phyloP scores from a whole-genome alignment of 345 rosid genomes.

The Luvunga scandens region DNA sequence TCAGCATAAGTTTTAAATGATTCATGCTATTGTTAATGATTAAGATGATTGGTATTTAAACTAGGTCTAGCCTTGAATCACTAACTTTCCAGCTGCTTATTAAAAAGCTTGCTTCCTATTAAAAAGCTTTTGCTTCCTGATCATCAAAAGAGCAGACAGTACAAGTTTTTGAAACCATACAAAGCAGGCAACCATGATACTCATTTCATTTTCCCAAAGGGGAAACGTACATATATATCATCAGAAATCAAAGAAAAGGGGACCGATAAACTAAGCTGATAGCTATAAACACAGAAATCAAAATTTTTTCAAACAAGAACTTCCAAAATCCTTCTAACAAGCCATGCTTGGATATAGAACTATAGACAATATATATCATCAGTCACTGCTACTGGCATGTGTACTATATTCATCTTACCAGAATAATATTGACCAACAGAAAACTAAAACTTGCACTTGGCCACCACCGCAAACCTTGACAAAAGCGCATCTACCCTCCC shows the following conservation, averaged over 20 bases:
- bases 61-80: no score
- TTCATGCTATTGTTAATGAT: no score
- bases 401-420: not conserved
- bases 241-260: no score
- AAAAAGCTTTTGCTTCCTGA: not conserved
- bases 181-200: not conserved
- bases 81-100: no score
- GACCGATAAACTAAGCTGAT: no score
- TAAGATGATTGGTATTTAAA: no score
- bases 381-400: not conserved
- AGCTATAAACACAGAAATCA: not conserved
- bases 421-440: not conserved
- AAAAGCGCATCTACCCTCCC: not conserved
- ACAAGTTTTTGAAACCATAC: no score
- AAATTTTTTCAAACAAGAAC: not conserved
- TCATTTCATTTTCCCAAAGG: not conserved
- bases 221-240: no score
- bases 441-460: not conserved
- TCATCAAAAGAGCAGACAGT: not conserved
- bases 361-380: not conserved
- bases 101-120: not conserved
- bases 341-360: not conserved
- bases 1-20: no score
- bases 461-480: not conserved
- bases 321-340: not conserved